A percentile compares a stretch with the other conserved stretches of the same genome.
phyloP scores from a whole-genome alignment of 2,329 filamentous ascomycete species.

The Microsporum ferrugineum region DNA sequence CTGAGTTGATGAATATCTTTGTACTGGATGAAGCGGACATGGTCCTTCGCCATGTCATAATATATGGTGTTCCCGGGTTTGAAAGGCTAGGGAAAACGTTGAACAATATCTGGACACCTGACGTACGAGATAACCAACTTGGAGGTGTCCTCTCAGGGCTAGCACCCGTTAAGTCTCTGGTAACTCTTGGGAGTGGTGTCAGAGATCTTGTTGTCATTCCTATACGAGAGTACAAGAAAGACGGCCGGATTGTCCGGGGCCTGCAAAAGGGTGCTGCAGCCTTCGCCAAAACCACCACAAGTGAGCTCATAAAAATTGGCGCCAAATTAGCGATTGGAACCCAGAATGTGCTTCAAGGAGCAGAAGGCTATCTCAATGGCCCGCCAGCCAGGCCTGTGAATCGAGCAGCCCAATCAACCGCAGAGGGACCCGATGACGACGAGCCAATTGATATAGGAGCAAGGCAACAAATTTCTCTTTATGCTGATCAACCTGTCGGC shows the following conservation, averaged over 20 bases:
- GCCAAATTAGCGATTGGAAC: slow-evolving; percentile 92
- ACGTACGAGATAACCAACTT: slow-evolving; percentile 80
- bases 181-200: slow-evolving; percentile 81
- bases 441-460: slow-evolving; percentile 51
- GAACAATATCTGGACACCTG: slow-evolving; percentile 94
- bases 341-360: slow-evolving; percentile 80
- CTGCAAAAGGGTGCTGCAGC: slow-evolving; percentile 81
- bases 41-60: slow-evolving; percentile 74
- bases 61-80: slow-evolving; percentile 85
- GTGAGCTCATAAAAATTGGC: slow-evolving; percentile 84
- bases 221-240: slow-evolving; percentile 84
- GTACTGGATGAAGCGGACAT: slow-evolving; percentile 82
- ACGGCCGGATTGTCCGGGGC: slow-evolving; percentile 81
- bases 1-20: slow-evolving; percentile 98
- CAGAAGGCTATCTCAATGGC: slow-evolving; percentile 60
- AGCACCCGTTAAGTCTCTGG: slow-evolving; percentile 77
- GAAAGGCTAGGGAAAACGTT: slow-evolving; percentile 79
- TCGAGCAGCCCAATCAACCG: slow-evolving; percentile 23
- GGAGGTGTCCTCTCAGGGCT: slow-evolving; percentile 79
- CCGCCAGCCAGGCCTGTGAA: slow-evolving; percentile 13
- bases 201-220: slow-evolving; percentile 79
- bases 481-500: slow-evolving; percentile 85
- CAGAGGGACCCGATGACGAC: slow-evolving; percentile 46
- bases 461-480: slow-evolving; percentile 71
- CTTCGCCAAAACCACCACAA: slow-evolving; percentile 88